phyloP scores from a whole-genome alignment of 495 filamentous ascomycete species.

The Penicillium roqueforti region DNA sequence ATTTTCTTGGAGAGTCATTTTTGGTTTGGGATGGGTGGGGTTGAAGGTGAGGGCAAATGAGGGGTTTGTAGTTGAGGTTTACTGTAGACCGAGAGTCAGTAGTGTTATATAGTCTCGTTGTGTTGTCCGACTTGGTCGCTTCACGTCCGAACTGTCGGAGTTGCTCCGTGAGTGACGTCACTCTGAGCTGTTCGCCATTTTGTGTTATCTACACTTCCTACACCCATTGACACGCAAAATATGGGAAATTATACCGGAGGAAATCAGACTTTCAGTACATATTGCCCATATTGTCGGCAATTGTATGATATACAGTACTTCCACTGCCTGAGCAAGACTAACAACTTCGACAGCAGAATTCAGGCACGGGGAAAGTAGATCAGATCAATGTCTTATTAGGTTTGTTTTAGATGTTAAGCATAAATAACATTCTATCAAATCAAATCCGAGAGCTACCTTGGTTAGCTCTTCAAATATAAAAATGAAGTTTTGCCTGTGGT shows the following conservation, averaged over 20 bases:
- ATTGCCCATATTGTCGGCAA: too few relatives aligned
- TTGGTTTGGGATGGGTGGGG: slow-evolving; percentile 7
- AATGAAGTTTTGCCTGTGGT: background rate
- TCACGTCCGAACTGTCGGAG: slow-evolving; percentile 8
- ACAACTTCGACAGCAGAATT: too few relatives aligned
- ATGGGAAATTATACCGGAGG: background rate
- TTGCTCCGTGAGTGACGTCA: slow-evolving; percentile 6
- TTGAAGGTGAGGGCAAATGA: background rate
- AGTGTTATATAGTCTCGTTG: slow-evolving; percentile 3
- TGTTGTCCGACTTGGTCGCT: background rate
- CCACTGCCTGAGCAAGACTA: too few relatives aligned
- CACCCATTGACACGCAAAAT: background rate
- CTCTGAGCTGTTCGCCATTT: background rate
- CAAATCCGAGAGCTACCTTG: background rate
- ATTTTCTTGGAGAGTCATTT: slow-evolving; percentile 56
- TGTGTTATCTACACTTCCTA: too few relatives aligned
- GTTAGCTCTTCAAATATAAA: background rate
- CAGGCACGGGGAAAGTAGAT: background rate
- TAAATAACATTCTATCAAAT: background rate
- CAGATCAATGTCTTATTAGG: background rate
- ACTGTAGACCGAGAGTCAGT: background rate
- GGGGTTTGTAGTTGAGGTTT: background rate
- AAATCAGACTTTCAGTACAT: too few relatives aligned
- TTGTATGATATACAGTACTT: too few relatives aligned
- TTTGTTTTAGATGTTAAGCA: background rate